Evolutionary conservation across 1,284 basidiomycete species (phyloP).

Genomic region (Agaricales sp.): DNA sequence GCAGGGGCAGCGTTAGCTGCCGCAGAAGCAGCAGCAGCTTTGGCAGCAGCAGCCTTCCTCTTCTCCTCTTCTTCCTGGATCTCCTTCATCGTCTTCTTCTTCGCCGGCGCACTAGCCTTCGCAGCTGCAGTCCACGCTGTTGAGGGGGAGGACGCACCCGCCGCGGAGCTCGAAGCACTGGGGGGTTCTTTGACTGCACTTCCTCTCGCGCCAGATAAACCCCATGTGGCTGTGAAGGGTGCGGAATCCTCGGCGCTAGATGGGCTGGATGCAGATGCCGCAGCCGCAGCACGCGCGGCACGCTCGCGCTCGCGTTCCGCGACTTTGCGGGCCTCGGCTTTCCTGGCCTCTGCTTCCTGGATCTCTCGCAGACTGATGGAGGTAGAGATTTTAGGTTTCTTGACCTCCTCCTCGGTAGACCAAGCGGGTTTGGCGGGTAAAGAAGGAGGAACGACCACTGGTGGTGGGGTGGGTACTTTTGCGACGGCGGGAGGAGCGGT

Average conservation of each 20-base stretch:
- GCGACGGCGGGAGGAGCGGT: slow-evolving; percentile 5
- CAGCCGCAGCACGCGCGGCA: slow-evolving; percentile 35
- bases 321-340: slow-evolving; percentile 64
- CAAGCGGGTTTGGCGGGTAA: slow-evolving; percentile 42
- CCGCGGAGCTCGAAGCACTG: slow-evolving; percentile 13
- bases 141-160: slow-evolving; percentile 21
- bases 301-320: slow-evolving; percentile 58
- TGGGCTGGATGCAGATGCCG: slow-evolving; percentile 17
- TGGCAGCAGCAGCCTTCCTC: slow-evolving; percentile 60
- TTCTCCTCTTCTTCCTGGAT: slow-evolving; percentile 97
- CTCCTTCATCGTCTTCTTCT: slow-evolving; percentile 94
- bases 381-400: slow-evolving; percentile 35
- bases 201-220: slow-evolving; percentile 63
- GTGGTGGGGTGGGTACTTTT: slow-evolving; percentile 12
- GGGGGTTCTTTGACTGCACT: slow-evolving; percentile 41
- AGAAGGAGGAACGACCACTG: slow-evolving; percentile 20
- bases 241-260: slow-evolving; percentile 44
- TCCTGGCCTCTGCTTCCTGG: slow-evolving; percentile 86
- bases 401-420: slow-evolving; percentile 54
- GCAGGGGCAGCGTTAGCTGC: no score
- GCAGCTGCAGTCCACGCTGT: slow-evolving; percentile 57
- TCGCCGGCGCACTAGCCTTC: slow-evolving; percentile 32
- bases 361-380: slow-evolving; percentile 86
- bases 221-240: slow-evolving; percentile 66
- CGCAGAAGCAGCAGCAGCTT: slow-evolving; percentile 44